phyloP scores from a whole-genome alignment of 1,139 yeast genomes.

The Meyerozyma smithsonii region DNA sequence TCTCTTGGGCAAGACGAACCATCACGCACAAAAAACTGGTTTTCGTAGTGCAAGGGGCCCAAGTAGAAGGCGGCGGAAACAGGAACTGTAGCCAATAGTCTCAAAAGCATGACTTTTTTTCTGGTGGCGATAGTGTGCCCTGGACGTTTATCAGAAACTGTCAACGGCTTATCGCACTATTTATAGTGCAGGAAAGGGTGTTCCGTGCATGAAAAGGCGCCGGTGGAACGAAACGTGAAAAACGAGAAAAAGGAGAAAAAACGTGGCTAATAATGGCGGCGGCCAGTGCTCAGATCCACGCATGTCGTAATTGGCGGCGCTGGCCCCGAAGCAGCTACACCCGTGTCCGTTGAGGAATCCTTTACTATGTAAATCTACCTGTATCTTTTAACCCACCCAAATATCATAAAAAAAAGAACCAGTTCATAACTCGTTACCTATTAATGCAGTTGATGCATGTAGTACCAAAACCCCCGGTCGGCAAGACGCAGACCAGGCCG shows the following conservation, averaged over 20 bases:
- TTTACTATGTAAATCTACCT: constrained; percentile 22
- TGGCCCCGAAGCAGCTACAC: too few species aligned
- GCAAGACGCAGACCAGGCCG: constrained; percentile 4
- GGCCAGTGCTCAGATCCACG: neutral
- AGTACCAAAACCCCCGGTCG: constrained; percentile 8
- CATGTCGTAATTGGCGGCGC: too few species aligned
- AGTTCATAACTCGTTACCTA: constrained; percentile 10
- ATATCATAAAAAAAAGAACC: constrained; percentile 10
- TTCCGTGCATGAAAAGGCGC: neutral
- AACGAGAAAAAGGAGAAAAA: neutral
- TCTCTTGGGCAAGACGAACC: constrained; percentile 51
- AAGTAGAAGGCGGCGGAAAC: neutral
- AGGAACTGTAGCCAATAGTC: neutral
- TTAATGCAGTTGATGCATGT: constrained; percentile 50
- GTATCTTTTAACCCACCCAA: constrained; percentile 18
- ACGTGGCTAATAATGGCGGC: neutral
- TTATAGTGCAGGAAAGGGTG: neutral
- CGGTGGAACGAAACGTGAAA: too few species aligned
- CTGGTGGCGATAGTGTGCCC: too few species aligned
- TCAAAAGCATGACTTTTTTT: neutral
- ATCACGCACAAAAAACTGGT: neutral
- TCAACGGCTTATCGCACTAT: neutral
- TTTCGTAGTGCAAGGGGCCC: neutral
- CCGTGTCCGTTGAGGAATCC: constrained; percentile 36
- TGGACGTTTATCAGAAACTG: too few species aligned